phyloP scores from a whole-genome alignment of 2,329 filamentous ascomycete genomes.

The Alternaria gaisen region DNA sequence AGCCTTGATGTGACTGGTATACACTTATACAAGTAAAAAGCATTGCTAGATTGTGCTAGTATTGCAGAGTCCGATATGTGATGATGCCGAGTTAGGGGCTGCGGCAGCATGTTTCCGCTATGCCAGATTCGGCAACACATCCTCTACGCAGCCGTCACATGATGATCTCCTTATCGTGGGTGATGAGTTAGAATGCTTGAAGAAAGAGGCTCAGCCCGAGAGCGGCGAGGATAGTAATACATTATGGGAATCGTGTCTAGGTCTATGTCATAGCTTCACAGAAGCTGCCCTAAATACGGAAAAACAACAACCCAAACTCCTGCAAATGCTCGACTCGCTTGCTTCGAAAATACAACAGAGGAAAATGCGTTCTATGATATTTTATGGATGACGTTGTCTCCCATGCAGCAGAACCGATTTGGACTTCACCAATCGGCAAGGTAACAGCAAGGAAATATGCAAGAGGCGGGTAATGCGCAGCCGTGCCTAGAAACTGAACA shows the following conservation, averaged over 20 bases:
- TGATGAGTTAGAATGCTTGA: neutral
- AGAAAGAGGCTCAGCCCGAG: neutral
- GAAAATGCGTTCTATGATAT: neutral
- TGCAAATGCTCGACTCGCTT: conserved; percentile 18
- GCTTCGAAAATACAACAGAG: conserved; percentile 1
- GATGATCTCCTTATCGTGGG: neutral
- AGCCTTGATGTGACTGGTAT: rapidly evolving
- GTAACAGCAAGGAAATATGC: too few species aligned
- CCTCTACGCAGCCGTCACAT: neutral
- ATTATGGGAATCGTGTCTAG: neutral
- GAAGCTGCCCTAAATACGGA: neutral
- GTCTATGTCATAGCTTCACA: conserved; percentile 9
- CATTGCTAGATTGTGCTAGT: rapidly evolving
- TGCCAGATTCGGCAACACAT: neutral
- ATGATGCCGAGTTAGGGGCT: neutral
- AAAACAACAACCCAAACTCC: conserved; percentile 2
- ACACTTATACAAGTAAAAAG: neutral
- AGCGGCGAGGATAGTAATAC: neutral
- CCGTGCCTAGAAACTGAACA: conserved; percentile 44
- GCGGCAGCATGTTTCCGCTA: neutral
- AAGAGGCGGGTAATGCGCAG: neutral
- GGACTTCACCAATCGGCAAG: neutral
- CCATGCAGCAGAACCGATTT: neutral
- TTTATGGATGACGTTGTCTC: neutral
- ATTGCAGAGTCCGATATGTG: neutral